Evolutionary conservation across 768 basidiomycete genomes (phyloP), one percentile per base, ranked within the genome.

Genomic region (Pleurotus giganteus): DNA sequence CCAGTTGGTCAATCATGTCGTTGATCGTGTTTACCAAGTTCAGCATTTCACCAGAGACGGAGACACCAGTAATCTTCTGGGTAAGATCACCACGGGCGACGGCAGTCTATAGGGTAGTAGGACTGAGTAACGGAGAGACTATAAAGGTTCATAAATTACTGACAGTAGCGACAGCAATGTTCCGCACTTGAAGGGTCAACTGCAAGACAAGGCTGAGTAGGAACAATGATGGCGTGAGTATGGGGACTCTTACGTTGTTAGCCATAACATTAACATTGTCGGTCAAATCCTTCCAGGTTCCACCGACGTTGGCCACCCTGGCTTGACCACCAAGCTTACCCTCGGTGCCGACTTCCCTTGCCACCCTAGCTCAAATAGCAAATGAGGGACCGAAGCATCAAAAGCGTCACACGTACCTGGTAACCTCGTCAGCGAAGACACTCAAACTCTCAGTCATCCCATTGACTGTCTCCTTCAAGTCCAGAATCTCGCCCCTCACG

Each of bases 201-300:
- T 92, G 59, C 9, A 53, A 56, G 44, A 1, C 15, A 41, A 29
- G 19, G 34, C 23, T 21, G 17, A 47, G 47, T 34, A 37, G 15
- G n/a, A 42, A 29, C 7, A 57, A 29, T 37, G 34, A 28, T 44
- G 47, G 21, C 29, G 28, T n/a, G 34, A 11, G 42, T 45, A 42
- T 11, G 39, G 42, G 47, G 28, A 31, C 12, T 77, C 85, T 58
- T 60, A 91, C 88, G 63, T 97, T 97, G 37, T 85, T 85, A 37
- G 94, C 94, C 94, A 96, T 96, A 63, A 92, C 84, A 66, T 96
- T 97, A 61, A 97, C 94, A 69, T 92, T 94, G 66, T 95, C 92
- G 46, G 94, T 95, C 73, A 98, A 76, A 66, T 94, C 90, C 76
- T 94, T 94, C 97, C 97, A 98, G 0, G 93, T 96, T 46, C 97